These are phyloP conservation scores for Termitomyces bulborhizus DNA, from an alignment of 768 basidiomycete genomes.

Conservation along the genomic window DNA sequence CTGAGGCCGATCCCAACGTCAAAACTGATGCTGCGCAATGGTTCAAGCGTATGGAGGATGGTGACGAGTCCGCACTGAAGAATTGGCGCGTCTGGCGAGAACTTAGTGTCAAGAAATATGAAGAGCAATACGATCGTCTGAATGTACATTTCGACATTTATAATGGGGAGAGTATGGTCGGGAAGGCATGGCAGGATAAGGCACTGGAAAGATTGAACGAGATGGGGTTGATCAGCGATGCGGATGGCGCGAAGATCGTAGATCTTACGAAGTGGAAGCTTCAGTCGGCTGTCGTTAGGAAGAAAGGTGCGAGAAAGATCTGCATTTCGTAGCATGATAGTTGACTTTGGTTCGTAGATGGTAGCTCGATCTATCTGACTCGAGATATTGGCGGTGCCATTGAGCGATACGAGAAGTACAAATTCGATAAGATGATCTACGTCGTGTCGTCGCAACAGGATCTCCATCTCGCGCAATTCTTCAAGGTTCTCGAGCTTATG, in stretches of 20 bases:
- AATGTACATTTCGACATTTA: slow-evolving; percentile 93
- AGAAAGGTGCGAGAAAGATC: slow-evolving; percentile 50
- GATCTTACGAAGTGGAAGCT: slow-evolving; percentile 89
- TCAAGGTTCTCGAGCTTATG: slow-evolving; percentile 91
- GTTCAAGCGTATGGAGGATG: slow-evolving; percentile 95
- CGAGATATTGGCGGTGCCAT: slow-evolving; percentile 94
- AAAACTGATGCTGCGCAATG: slow-evolving; percentile 74
- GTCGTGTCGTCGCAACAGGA: slow-evolving; percentile 87
- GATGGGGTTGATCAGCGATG: slow-evolving; percentile 70
- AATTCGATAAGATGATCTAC: slow-evolving; percentile 87
- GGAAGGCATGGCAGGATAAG: slow-evolving; percentile 64
- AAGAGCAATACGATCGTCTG: slow-evolving; percentile 78
- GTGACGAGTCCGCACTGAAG: slow-evolving; percentile 73
- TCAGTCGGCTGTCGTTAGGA: slow-evolving; percentile 85
- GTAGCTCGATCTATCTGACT: slow-evolving; percentile 90
- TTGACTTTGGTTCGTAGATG: slow-evolving; percentile 44
- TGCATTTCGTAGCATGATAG: neutral
- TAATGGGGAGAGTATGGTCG: slow-evolving; percentile 82
- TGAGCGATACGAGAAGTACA: slow-evolving; percentile 88
- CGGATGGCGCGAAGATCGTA: slow-evolving; percentile 78
- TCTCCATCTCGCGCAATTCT: slow-evolving; percentile 84
- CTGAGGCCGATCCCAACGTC: slow-evolving; percentile 62
- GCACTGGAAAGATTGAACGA: slow-evolving; percentile 64
- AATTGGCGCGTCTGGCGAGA: slow-evolving; percentile 95
- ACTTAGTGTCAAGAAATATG: slow-evolving; percentile 85